Evolutionary conservation across 208 protist genomes (phyloP).

Genomic region (Leishmania gerbilli): DNA sequence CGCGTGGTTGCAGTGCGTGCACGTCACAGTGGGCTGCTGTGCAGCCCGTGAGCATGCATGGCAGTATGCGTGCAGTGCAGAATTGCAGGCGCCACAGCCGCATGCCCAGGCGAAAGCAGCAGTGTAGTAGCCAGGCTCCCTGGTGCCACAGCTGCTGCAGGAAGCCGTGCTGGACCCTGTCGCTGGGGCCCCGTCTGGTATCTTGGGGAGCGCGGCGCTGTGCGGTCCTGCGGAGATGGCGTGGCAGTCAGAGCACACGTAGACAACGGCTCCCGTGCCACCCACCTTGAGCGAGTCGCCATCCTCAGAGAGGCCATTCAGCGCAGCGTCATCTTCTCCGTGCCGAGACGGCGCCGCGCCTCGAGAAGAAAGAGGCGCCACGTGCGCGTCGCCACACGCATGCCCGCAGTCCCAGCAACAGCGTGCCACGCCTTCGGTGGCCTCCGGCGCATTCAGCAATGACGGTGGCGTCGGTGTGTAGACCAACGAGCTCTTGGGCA

Average conservation of each 20-base stretch:
- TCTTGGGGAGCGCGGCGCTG: neutral
- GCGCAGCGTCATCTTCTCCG: neutral
- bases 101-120: slow-evolving; percentile 70
- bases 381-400: neutral
- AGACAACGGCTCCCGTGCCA: neutral
- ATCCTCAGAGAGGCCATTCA: neutral
- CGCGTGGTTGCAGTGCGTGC: slow-evolving; percentile 24
- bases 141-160: slow-evolving; percentile 16
- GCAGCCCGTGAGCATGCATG: slow-evolving; percentile 38
- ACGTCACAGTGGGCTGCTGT: slow-evolving; percentile 14
- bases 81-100: slow-evolving; percentile 63
- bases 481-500: neutral
- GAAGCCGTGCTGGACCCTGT: neutral
- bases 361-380: neutral
- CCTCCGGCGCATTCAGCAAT: neutral
- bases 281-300: neutral
- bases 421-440: neutral
- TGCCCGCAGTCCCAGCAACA: slow-evolving; percentile 16
- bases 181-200: slow-evolving; percentile 6
- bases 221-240: neutral
- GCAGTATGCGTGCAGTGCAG: slow-evolving; percentile 53
- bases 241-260: slow-evolving; percentile 26
- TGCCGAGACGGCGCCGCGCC: neutral
- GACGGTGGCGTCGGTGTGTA: neutral
- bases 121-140: slow-evolving; percentile 33